Evolutionary conservation across 2,329 filamentous ascomycete genomes (phyloP).

Genomic region (Ophiostoma ulmi): DNA sequence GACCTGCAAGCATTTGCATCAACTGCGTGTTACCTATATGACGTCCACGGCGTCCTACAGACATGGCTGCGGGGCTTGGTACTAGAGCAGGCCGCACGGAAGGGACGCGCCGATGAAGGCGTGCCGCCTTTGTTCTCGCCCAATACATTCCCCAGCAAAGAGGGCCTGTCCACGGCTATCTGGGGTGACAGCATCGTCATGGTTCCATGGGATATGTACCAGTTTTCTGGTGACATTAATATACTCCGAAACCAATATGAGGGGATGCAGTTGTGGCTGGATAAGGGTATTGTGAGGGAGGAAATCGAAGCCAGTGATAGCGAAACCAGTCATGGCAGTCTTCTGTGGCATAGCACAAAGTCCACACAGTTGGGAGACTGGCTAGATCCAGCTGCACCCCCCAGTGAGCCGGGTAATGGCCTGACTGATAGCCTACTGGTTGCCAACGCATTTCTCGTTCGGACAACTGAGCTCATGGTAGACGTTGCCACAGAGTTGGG

Average conservation of each 20-base stretch:
- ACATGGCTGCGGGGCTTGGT: neutral
- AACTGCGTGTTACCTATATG: neutral
- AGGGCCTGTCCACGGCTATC: neutral
- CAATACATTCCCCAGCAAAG: neutral
- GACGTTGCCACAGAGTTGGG: neutral
- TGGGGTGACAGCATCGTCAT: neutral
- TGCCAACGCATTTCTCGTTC: neutral
- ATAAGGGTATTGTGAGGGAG: neutral
- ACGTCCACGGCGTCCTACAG: neutral
- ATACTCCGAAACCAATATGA: neutral
- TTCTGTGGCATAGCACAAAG: neutral
- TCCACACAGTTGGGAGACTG: neutral
- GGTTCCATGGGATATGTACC: neutral
- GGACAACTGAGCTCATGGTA: neutral
- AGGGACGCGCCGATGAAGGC: neutral
- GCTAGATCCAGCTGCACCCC: neutral
- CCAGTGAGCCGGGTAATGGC: neutral
- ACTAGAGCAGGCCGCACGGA: neutral
- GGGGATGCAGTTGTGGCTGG: neutral
- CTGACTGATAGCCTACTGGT: neutral
- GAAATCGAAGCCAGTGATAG: neutral
- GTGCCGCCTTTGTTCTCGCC: neutral
- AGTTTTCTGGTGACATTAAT: neutral
- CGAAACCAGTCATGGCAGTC: neutral
- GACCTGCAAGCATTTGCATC: conserved; percentile 33